These are phyloP conservation scores for Prototheca stagnorum DNA, from an alignment of 163 green algal genomes.

Conservation along the genomic window DNA sequence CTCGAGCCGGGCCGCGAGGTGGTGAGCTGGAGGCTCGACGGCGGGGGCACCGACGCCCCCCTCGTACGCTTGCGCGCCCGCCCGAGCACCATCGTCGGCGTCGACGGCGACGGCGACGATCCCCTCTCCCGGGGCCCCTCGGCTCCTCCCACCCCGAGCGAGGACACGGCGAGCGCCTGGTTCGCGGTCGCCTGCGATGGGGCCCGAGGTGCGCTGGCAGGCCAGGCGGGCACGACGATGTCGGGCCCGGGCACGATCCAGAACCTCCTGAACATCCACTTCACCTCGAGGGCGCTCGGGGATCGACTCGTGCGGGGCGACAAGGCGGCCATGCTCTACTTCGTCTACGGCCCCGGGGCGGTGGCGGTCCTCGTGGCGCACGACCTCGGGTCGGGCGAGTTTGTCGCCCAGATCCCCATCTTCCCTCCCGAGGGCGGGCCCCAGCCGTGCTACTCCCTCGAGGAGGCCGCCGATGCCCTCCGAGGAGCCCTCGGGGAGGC, in stretches of 20 bases:
- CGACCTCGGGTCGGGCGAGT: slow-evolving; percentile 55
- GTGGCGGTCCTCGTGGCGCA: slow-evolving; percentile 81
- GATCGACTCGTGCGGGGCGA: too few relatives aligned
- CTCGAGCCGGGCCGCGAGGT: too few relatives aligned
- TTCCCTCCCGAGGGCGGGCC: slow-evolving; percentile 53
- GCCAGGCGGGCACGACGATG: slow-evolving; percentile 40
- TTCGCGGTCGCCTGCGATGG: slow-evolving; percentile 68
- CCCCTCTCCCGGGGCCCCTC: too few relatives aligned
- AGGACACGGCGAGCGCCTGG: neutral
- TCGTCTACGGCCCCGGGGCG: slow-evolving; percentile 65
- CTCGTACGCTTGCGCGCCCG: too few relatives aligned
- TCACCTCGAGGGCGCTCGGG: slow-evolving; percentile 28
- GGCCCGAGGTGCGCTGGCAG: slow-evolving; percentile 39
- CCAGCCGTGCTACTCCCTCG: slow-evolving; percentile 51
- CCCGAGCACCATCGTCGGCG: too few relatives aligned
- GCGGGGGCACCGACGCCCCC: too few relatives aligned
- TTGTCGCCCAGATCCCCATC: slow-evolving; percentile 79
- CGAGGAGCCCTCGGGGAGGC: neutral
- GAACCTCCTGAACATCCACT: slow-evolving; percentile 86
- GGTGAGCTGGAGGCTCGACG: too few relatives aligned
- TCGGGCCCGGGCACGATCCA: slow-evolving; percentile 44
- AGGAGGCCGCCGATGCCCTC: neutral
- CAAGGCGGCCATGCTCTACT: slow-evolving; percentile 93
- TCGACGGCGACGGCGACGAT: too few relatives aligned
- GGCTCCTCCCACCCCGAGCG: neutral